phyloP scores from a whole-genome alignment of 2,329 filamentous ascomycete species.

The Penicillium sclerotiorum region DNA sequence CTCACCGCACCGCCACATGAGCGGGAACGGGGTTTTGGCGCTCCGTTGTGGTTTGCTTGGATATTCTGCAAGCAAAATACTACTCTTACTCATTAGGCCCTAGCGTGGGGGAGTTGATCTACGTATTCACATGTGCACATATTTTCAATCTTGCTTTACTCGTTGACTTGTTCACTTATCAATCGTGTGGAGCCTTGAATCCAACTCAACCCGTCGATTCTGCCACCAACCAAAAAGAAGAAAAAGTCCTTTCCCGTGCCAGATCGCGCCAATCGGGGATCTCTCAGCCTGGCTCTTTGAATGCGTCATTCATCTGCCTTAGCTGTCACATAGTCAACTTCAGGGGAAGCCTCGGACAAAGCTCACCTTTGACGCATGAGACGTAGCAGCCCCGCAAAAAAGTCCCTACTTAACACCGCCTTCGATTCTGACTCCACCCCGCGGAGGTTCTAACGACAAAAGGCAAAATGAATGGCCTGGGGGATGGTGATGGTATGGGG shows the following conservation, averaged over 20 bases:
- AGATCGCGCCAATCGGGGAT: background rate
- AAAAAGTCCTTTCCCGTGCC: background rate
- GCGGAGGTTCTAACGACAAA: conserved; percentile 13
- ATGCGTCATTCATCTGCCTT: conserved; percentile 12
- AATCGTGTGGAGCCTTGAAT: background rate
- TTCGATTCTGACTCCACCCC: conserved; percentile 19
- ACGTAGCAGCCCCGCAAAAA: conserved; percentile 24
- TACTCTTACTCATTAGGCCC: background rate
- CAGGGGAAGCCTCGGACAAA: conserved; percentile 13
- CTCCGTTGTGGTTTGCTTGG: conserved; percentile 13
- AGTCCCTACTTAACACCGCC: conserved; percentile 18
- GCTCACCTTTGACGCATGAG: conserved; percentile 10
- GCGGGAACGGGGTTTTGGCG: conserved; percentile 23
- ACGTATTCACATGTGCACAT: no score
- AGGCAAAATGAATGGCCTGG: conserved; percentile 37
- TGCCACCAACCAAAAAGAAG: background rate
- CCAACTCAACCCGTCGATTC: background rate
- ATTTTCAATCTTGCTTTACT: background rate
- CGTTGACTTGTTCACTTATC: background rate
- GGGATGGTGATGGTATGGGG: conserved; percentile 43
- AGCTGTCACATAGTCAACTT: conserved; percentile 1
- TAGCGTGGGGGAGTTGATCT: background rate
- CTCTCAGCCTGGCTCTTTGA: conserved; percentile 1
- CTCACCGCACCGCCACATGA: conserved; percentile 7
- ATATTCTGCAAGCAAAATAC: background rate